Percentiles rank a stretch among this genome's conserved stretches.
phyloP scores from a whole-genome alignment of 2,329 filamentous ascomycete genomes.

The Aspergillus texensis region DNA sequence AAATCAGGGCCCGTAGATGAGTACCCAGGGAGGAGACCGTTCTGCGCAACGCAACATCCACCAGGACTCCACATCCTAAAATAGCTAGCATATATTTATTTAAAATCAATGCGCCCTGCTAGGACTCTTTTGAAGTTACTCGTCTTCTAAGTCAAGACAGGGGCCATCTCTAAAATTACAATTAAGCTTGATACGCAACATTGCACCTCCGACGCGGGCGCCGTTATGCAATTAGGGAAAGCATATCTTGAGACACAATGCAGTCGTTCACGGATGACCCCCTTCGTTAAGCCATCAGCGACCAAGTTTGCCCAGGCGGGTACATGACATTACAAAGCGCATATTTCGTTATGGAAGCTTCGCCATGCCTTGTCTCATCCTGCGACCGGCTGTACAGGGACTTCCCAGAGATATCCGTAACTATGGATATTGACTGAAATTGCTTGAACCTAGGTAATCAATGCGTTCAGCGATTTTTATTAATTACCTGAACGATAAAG shows the following conservation, averaged over 20 bases:
- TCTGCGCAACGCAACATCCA: neutral
- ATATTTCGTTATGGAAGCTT: neutral
- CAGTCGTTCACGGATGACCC: neutral
- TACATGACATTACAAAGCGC: neutral
- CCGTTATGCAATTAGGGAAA: neutral
- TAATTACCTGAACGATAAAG: neutral
- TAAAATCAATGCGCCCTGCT: accelerated
- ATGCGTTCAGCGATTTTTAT: neutral
- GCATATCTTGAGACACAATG: neutral
- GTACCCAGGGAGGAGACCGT: neutral
- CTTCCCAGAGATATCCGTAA: neutral
- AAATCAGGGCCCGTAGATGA: neutral
- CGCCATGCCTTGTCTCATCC: neutral
- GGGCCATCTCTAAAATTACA: neutral
- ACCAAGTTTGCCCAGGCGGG: neutral
- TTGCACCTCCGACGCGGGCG: neutral
- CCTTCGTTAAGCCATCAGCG: neutral
- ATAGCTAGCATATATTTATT: neutral
- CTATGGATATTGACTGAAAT: neutral
- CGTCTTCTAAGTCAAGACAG: too few relatives aligned
- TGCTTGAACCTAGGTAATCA: neutral
- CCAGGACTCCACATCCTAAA: neutral
- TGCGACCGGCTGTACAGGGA: neutral
- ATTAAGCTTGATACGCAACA: neutral
- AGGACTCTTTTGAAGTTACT: neutral